Evolutionary conservation across 345 rosid species (phyloP).

Genomic region (Noccaea bulbosa): DNA sequence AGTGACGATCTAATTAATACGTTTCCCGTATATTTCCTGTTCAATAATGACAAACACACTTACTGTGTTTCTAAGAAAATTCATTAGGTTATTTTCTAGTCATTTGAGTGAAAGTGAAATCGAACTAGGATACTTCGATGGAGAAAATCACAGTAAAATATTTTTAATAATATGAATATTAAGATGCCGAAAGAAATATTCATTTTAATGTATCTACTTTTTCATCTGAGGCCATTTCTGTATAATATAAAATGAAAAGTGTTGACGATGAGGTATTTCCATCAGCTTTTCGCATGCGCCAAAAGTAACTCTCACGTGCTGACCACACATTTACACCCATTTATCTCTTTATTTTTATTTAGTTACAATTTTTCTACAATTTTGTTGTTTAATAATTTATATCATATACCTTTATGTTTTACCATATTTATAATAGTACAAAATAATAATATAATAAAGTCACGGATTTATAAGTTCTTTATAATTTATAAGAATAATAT

Average conservation of each 20-base stretch:
- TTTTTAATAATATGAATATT: neutral
- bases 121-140: too few relatives aligned
- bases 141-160: too few relatives aligned
- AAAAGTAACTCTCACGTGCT: constrained; percentile 53
- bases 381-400: neutral
- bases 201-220: constrained; percentile 9
- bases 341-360: constrained; percentile 34
- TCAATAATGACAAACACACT: too few relatives aligned
- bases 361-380: neutral
- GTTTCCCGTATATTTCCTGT: too few relatives aligned
- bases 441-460: too few relatives aligned
- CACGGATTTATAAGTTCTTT: neutral
- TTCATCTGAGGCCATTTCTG: constrained; percentile 24
- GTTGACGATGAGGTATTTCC: constrained; percentile 43
- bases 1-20: too few relatives aligned
- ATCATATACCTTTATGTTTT: neutral
- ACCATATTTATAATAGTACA: neutral
- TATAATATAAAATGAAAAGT: constrained; percentile 38
- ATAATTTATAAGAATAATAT: neutral
- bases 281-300: constrained; percentile 52
- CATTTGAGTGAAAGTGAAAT: too few relatives aligned
- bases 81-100: too few relatives aligned
- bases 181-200: constrained; percentile 12
- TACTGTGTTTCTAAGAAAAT: too few relatives aligned
- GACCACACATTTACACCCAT: constrained; percentile 45